phyloP scores from a whole-genome alignment of 139 green algal species.

The Closterium sp. region DNA sequence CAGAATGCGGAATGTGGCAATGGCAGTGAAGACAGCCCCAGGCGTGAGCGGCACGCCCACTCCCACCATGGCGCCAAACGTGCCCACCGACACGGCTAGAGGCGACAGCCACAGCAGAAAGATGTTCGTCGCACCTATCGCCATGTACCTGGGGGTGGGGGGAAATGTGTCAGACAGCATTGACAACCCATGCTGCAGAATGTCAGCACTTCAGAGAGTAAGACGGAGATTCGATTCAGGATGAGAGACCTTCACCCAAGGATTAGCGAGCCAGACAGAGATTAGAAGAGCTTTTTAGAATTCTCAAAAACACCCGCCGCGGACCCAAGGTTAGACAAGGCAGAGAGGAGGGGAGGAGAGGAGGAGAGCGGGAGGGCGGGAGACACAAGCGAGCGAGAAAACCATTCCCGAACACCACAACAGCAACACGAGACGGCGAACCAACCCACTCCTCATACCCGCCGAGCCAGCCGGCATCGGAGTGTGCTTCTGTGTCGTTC shows the following conservation, averaged over 20 bases:
- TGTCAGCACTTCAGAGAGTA: too few relatives aligned
- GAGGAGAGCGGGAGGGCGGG: too few relatives aligned
- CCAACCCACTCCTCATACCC: too few relatives aligned
- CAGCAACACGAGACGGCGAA: too few relatives aligned
- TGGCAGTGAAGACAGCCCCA: neutral
- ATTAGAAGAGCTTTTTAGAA: too few relatives aligned
- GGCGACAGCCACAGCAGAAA: constrained; percentile 45
- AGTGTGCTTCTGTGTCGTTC: too few relatives aligned
- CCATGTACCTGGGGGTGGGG: constrained; percentile 2
- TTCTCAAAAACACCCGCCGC: too few relatives aligned
- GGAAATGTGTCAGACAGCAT: neutral
- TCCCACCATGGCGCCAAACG: constrained; percentile 3
- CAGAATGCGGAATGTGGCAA: constrained; percentile 41
- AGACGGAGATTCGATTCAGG: too few relatives aligned
- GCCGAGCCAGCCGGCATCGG: neutral
- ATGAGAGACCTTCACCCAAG: too few relatives aligned
- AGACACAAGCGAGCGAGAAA: neutral
- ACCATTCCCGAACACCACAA: too few relatives aligned
- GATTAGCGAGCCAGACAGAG: too few relatives aligned
- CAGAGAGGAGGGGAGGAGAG: neutral
- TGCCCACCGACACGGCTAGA: constrained; percentile 31
- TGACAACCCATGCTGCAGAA: neutral
- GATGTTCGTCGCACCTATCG: constrained; percentile 28
- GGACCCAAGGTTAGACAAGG: too few relatives aligned
- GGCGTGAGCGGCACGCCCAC: neutral